Percentiles rank a stretch among this genome's conserved stretches.
phyloP scores from a whole-genome alignment of 2,329 filamentous ascomycete species.

The Arthroderma uncinatum region DNA sequence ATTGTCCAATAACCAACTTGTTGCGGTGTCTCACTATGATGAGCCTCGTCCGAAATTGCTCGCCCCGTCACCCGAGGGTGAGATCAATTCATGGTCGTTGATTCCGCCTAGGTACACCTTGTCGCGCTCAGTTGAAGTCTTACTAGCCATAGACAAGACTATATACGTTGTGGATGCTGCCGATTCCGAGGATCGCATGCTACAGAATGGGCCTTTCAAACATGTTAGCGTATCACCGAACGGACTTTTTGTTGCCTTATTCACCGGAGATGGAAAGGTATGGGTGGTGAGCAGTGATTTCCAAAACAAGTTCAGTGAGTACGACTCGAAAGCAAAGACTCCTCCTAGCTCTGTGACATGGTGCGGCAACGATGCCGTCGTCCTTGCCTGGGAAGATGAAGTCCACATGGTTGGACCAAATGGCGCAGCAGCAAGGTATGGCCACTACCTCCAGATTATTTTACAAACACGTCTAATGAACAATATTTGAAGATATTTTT shows the following conservation, averaged over 20 bases:
- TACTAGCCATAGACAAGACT: conserved; percentile 73
- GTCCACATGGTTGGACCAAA: conserved; percentile 84
- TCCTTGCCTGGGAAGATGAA: conserved; percentile 96
- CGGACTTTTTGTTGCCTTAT: conserved; percentile 76
- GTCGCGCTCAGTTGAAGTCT: conserved; percentile 83
- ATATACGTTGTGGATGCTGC: conserved; percentile 78
- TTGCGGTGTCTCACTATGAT: conserved; percentile 78
- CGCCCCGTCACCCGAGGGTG: conserved; percentile 62
- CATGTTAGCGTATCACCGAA: conserved; percentile 87
- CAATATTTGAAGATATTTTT: conserved; percentile 55
- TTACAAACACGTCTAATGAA: not conserved
- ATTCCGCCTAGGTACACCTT: conserved; percentile 80
- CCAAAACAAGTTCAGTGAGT: conserved; percentile 81
- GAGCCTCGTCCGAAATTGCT: conserved; percentile 81
- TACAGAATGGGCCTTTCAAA: conserved; percentile 84
- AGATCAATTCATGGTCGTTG: conserved; percentile 78
- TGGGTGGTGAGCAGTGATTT: conserved; percentile 96
- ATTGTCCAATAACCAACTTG: conserved; percentile 72
- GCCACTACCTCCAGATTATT: not conserved
- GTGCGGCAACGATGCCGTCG: conserved; percentile 90
- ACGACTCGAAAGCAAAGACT: conserved; percentile 76
- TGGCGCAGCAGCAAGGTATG: conserved; percentile 55
- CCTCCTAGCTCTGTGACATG: conserved; percentile 80
- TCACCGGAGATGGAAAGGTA: conserved; percentile 70
- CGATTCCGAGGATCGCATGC: conserved; percentile 79